Evolutionary conservation across 208 protist genomes (phyloP), one percentile per base, ranked within the genome.

Genomic region (Dictyostelium gargantuum): DNA sequence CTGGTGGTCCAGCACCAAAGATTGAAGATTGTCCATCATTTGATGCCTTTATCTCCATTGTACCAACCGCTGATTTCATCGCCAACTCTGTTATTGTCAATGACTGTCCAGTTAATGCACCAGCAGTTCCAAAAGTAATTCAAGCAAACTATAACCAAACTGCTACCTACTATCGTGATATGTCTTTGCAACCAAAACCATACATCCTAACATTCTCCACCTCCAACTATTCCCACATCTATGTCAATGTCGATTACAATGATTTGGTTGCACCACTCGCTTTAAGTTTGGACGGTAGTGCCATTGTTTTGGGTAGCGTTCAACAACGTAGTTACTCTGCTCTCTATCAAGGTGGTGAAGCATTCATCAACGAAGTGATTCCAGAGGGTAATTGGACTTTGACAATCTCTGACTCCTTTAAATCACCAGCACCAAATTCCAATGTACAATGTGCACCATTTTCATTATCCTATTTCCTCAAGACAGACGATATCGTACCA

Each of bases 11-110:
- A 44, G 9, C 81, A 5, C 85, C 85, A 35, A 54, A 40, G 15
- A 32, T 75, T 46, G 73, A 80, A 32, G 76, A 80, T 35, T 91
- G 85, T 48, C n/a, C 52, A 21, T 35, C 52, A 21, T 72, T 84
- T 35, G 8, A 17, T 17, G 46, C 15, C 1, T 52, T 61, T 29
- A 91, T 91, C 17, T 58, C 61, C 1, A 58, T 81, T 17, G 15
- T 29, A 15, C 42, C n/a, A n/a, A 13, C 21, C 1, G 6, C 11
- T 10, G 32, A 13, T 32, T 21, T 86, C 1, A 0, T 5, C 1
- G 26, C 5, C 1, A 50, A n/a, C 19, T 4, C 32, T 21, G 15
- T 26, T 2, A 58, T 86, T 17, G 66, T 48, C 1, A 23, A 2
- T 0, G 11, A n/a, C 2, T 86, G 81, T 48, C 6, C 61, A 35